A percentile compares a stretch with the other conserved stretches of the same genome.
phyloP scores from a whole-genome alignment of 768 basidiomycete species.

The Termitomyces heimii region DNA sequence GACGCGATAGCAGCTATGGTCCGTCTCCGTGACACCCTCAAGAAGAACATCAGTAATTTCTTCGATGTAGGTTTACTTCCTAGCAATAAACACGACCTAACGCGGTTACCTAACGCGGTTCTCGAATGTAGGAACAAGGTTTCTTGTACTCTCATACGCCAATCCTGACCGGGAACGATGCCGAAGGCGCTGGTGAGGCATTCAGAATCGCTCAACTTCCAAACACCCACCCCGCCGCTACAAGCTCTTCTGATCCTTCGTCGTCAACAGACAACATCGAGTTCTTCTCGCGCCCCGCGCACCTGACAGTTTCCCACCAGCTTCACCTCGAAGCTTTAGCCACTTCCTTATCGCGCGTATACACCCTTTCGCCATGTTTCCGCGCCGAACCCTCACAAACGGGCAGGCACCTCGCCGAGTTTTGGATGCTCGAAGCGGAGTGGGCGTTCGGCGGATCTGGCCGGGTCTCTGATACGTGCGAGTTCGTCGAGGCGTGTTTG shows the following conservation, averaged over 20 bases:
- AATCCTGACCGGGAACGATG: constrained; percentile 85
- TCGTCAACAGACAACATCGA: constrained; percentile 26
- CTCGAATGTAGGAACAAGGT: constrained; percentile 50
- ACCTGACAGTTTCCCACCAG: constrained; percentile 93
- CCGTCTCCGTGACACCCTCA: constrained; percentile 57
- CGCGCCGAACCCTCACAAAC: constrained; percentile 90
- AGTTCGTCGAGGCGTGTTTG: constrained; percentile 31
- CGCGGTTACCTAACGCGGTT: neutral
- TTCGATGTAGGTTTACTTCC: constrained; percentile 54
- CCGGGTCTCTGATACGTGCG: constrained; percentile 36
- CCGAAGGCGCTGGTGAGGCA: constrained; percentile 93
- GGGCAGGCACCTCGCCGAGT: constrained; percentile 90
- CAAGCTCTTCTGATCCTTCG: constrained; percentile 1
- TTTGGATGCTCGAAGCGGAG: constrained; percentile 99
- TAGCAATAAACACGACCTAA: neutral
- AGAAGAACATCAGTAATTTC: constrained; percentile 52
- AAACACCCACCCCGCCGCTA: constrained; percentile 20
- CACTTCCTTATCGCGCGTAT: constrained; percentile 73
- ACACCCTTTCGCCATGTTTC: constrained; percentile 91
- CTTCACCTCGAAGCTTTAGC: constrained; percentile 90
- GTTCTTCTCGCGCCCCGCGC: constrained; percentile 73
- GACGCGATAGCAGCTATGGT: constrained; percentile 67
- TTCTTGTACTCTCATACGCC: constrained; percentile 83
- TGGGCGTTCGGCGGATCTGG: constrained; percentile 40
- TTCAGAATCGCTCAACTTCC: constrained; percentile 58